These are phyloP conservation scores for Coprinopsis strossmayeri DNA, from an alignment of 768 basidiomycete species.

Conservation along the genomic window DNA sequence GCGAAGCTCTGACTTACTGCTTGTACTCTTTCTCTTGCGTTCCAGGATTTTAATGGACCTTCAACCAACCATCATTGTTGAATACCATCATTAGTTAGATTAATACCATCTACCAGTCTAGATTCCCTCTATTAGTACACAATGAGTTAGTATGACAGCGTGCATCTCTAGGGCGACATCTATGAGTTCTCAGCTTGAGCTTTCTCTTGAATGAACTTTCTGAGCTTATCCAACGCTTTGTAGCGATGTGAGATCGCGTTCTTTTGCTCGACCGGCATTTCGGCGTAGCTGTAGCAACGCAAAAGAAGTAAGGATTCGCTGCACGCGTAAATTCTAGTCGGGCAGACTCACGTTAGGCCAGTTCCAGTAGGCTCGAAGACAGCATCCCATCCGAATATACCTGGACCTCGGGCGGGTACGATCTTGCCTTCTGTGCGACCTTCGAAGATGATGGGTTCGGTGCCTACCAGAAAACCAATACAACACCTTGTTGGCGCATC, in stretches of 20 bases:
- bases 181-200: slow-evolving; percentile 1
- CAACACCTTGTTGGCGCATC: background rate
- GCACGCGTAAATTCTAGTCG: background rate
- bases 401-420: slow-evolving; percentile 75
- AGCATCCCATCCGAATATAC: slow-evolving; percentile 87
- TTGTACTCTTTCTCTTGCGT: no score
- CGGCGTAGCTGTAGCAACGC: slow-evolving; percentile 50
- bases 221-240: slow-evolving; percentile 64
- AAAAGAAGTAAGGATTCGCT: slow-evolving; percentile 4
- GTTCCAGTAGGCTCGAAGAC: slow-evolving; percentile 74
- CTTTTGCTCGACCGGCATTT: slow-evolving; percentile 65
- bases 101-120: background rate
- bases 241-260: slow-evolving; percentile 70
- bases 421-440: slow-evolving; percentile 87
- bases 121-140: background rate
- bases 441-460: slow-evolving; percentile 70
- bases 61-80: no score
- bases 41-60: no score
- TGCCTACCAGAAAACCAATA: slow-evolving; percentile 22
- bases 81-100: no score
- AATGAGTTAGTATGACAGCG: no score
- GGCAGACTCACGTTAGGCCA: slow-evolving; percentile 60
- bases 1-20: no score
- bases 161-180: background rate
- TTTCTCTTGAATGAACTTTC: slow-evolving; percentile 38